Percentiles rank a stretch among this genome's conserved stretches.
These are phyloP conservation scores for Vitis rupestris DNA, from an alignment of 164 flowering plant species.

Conservation along the genomic window DNA sequence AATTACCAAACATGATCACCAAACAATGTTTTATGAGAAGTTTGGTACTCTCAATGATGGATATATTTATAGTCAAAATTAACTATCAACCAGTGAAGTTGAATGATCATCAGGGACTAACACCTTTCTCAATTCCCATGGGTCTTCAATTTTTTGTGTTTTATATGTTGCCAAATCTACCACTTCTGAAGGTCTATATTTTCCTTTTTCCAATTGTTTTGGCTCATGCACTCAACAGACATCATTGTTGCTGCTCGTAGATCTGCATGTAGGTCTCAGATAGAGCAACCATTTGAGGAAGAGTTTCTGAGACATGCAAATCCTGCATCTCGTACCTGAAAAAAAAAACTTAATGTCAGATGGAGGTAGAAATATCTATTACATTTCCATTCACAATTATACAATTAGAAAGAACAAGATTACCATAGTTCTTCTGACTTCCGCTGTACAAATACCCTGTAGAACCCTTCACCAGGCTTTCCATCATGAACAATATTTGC, in stretches of 20 bases:
- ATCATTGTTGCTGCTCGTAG: constrained; percentile 85
- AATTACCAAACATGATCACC: too few relatives aligned
- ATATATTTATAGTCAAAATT: too few relatives aligned
- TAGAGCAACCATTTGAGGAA: constrained; percentile 98
- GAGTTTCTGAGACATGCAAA: constrained; percentile 92
- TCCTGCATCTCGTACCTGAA: constrained; percentile 99
- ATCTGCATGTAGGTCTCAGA: constrained; percentile 99
- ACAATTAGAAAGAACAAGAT: background rate
- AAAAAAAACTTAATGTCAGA: constrained; percentile 1
- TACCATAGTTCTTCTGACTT: constrained; percentile 93
- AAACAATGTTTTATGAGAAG: too few relatives aligned
- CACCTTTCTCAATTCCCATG: too few relatives aligned
- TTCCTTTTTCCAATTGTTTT: too few relatives aligned
- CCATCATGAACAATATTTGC: constrained; percentile 99
- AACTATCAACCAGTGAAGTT: too few relatives aligned
- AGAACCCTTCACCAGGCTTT: constrained; percentile 89
- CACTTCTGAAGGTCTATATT: too few relatives aligned
- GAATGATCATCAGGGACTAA: too few relatives aligned
- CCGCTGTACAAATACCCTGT: constrained; percentile 94
- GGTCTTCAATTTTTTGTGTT: too few relatives aligned
- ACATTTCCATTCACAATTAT: background rate
- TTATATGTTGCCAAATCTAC: too few relatives aligned
- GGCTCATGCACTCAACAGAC: background rate
- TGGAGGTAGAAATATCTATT: background rate
- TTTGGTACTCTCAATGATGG: too few relatives aligned